Evolutionary conservation across 2,329 filamentous ascomycete species (phyloP), one percentile per base, ranked within the genome.

Genomic region (Cladosporium velox): DNA sequence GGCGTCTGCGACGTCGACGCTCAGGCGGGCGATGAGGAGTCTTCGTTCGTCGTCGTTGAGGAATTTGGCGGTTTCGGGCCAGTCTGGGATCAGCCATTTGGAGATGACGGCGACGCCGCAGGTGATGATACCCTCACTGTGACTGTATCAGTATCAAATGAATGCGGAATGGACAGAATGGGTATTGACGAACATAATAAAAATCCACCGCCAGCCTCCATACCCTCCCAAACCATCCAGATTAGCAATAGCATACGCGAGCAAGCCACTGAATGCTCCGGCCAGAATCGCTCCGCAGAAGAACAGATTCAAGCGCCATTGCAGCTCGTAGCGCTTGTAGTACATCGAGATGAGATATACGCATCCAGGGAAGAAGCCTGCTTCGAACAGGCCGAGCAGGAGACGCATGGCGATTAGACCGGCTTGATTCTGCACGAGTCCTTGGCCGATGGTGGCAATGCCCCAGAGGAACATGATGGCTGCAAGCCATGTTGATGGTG

Each of bases 131-230:
- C 72, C 72, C 65, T 76, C 74, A 58, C 75, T 74, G 24, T 72
- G 59, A 41, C 67, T 65, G 15, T 8, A 30, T 63, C 60, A 54
- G 60, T 21, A 30, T 30, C 28, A 30, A 30, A 30, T 30, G 28
- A 30, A 30, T 30, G 28, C 28, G 28, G 28, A 30, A 30, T 30
- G 28, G 28, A 30, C 4, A 32, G 26, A 14, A 49, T 1, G 28
- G 59, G 10, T 35, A 7, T 38, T 7, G 30, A 55, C 65, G 65
- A 63, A 57, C 68, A 73, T 66, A 64, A 86, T 84, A 81, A 92
- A 85, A 63, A 92, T 88, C 75, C 76, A 76, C 44, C 74, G 68
- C 75, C 75, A 76, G 6, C 72, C 73, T 35, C 67, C 68, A 44
- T 75, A 75, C 21, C 74, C 74, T 15, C 59, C 72, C n/a, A 74